A percentile compares a stretch with the other conserved stretches of the same genome.
Evolutionary conservation across 306 rosid genomes (phyloP).

Genomic region (Coriaria nepalensis): DNA sequence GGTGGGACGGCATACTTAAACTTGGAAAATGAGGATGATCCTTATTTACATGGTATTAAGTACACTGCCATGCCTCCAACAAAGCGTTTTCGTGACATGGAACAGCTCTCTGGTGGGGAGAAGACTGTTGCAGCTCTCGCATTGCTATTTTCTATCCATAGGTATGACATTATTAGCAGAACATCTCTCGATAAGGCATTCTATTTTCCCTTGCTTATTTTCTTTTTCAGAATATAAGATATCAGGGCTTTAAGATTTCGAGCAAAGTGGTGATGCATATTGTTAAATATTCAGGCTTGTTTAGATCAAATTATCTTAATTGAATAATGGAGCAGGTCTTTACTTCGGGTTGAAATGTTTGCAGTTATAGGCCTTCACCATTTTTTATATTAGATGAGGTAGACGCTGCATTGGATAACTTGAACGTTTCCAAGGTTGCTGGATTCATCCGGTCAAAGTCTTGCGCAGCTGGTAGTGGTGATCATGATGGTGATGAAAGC

Average conservation of each 20-base stretch:
- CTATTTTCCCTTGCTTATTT: no score
- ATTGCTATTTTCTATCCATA: constrained; percentile 85
- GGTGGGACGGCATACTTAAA: constrained; percentile 89
- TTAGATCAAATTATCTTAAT: neutral
- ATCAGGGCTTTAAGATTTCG: no score
- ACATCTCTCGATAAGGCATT: no score
- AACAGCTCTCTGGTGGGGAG: constrained; percentile 94
- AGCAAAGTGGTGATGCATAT: no score
- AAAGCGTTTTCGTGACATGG: constrained; percentile 98
- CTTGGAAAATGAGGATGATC: constrained; percentile 96
- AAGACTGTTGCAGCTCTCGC: constrained; percentile 98
- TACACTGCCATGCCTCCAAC: constrained; percentile 99
- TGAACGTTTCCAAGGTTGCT: constrained; percentile 93
- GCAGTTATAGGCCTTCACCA: constrained; percentile 94
- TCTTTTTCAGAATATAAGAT: no score
- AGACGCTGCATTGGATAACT: constrained; percentile 96
- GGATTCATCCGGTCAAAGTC: constrained; percentile 94
- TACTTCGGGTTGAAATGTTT: constrained; percentile 8
- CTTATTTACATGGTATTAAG: constrained; percentile 87
- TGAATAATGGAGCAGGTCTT: neutral
- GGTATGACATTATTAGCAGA: constrained; percentile 24
- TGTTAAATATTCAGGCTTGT: neutral
- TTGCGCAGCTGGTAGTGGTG: constrained; percentile 64
- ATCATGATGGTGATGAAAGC: constrained; percentile 61
- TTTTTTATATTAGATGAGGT: constrained; percentile 98